These are phyloP conservation scores for Raffaelea arxii DNA, from an alignment of 2,329 filamentous ascomycete species.

Conservation along the genomic window DNA sequence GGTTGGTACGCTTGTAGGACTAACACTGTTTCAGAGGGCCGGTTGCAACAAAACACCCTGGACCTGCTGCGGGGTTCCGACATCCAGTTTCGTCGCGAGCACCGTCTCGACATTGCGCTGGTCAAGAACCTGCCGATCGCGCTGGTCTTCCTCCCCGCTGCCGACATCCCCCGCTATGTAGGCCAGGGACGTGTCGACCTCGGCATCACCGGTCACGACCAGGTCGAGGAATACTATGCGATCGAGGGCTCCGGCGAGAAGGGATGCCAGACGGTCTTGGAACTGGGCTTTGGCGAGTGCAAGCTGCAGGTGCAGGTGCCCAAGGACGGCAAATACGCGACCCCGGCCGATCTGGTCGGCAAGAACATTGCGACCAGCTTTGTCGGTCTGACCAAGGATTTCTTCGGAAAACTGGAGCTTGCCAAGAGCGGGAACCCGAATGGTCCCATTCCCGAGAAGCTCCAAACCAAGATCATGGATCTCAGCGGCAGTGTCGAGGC, in stretches of 20 bases:
- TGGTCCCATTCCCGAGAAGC: slow-evolving; percentile 34
- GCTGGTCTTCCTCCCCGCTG: slow-evolving; percentile 91
- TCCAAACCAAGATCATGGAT: slow-evolving; percentile 85
- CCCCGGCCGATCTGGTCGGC: slow-evolving; percentile 71
- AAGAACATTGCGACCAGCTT: slow-evolving; percentile 96
- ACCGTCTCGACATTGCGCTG: slow-evolving; percentile 90
- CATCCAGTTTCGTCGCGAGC: slow-evolving; percentile 93
- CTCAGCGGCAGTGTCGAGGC: slow-evolving; percentile 95
- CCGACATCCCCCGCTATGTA: slow-evolving; percentile 95
- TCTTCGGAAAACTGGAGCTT: slow-evolving; percentile 71
- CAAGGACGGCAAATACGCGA: slow-evolving; percentile 63
- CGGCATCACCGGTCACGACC: slow-evolving; percentile 89
- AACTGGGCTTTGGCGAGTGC: slow-evolving; percentile 83
- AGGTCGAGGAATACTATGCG: slow-evolving; percentile 83
- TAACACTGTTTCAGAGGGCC: slow-evolving; percentile 57
- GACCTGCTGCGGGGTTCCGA: slow-evolving; percentile 90
- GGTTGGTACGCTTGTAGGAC: neutral
- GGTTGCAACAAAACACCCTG: slow-evolving; percentile 77
- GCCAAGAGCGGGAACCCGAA: slow-evolving; percentile 31
- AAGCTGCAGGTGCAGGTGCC: slow-evolving; percentile 96
- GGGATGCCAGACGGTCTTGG: slow-evolving; percentile 77
- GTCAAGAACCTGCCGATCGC: slow-evolving; percentile 96
- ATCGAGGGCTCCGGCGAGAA: slow-evolving; percentile 37
- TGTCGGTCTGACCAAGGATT: slow-evolving; percentile 69
- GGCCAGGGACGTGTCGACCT: slow-evolving; percentile 85